These are phyloP conservation scores for Crithidia bombi DNA, from an alignment of 208 protist species.

Conservation along the genomic window DNA sequence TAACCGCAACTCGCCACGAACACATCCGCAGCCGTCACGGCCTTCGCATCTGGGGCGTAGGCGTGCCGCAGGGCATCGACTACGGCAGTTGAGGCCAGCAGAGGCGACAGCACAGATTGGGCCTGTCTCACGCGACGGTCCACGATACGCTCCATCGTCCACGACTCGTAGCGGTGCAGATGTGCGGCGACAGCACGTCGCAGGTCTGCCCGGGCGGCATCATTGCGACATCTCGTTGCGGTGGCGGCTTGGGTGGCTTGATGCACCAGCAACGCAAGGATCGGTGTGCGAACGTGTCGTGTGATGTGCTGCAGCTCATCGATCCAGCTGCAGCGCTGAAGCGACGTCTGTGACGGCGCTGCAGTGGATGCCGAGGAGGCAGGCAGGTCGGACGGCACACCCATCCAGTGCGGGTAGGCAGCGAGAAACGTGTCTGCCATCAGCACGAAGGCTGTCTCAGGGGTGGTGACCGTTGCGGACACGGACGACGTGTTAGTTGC, in stretches of 20 bases:
- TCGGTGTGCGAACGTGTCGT: slow-evolving; percentile 41
- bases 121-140: slow-evolving; percentile 29
- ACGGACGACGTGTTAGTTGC: not conserved
- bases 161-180: slow-evolving; percentile 42
- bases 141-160: slow-evolving; percentile 34
- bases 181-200: slow-evolving; percentile 40
- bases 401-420: slow-evolving; percentile 37
- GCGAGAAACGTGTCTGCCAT: slow-evolving; percentile 32
- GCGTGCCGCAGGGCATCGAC: slow-evolving; percentile 30
- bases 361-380: not conserved
- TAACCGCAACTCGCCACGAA: slow-evolving; percentile 72
- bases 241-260: slow-evolving; percentile 17
- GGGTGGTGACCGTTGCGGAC: slow-evolving; percentile 27
- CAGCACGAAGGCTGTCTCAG: slow-evolving; percentile 32
- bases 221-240: not conserved
- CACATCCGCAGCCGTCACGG: slow-evolving; percentile 59
- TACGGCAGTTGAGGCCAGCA: slow-evolving; percentile 37
- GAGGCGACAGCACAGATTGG: slow-evolving; percentile 17
- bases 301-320: slow-evolving; percentile 54
- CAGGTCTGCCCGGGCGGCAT: slow-evolving; percentile 13
- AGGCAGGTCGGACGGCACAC: slow-evolving; percentile 18
- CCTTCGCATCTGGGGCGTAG: slow-evolving; percentile 31
- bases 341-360: not conserved
- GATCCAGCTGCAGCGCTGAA: slow-evolving; percentile 33
- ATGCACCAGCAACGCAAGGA: slow-evolving; percentile 46